Conservation (phyloP, 331 rosid species). For the Quercus tomentella region DNA sequence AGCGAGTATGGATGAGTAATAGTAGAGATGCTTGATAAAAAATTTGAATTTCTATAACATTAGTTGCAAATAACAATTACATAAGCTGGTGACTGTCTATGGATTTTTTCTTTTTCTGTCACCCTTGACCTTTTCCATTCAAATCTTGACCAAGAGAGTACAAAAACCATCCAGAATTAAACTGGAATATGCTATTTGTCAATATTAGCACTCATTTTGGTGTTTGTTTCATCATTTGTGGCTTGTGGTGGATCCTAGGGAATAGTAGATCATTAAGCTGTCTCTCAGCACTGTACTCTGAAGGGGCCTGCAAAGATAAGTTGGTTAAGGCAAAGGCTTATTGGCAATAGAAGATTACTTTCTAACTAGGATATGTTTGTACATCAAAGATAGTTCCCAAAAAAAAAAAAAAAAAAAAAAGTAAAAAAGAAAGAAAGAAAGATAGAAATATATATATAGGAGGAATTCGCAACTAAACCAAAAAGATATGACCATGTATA, state of each 20-base stretch:
- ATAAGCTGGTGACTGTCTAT: conserved; percentile 27
- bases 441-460: no score
- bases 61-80: conserved; percentile 32
- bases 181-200: background rate
- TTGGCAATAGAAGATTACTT: background rate
- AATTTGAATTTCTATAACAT: conserved; percentile 32
- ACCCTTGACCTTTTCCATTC: conserved; percentile 20
- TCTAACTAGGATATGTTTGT: background rate
- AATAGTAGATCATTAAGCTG: conserved; percentile 76
- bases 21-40: background rate
- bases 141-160: conserved; percentile 17
- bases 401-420: background rate
- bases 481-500: background rate
- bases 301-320: conserved; percentile 62
- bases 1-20: background rate
- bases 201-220: conserved; percentile 43
- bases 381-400: background rate
- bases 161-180: conserved; percentile 25
- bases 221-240: conserved; percentile 56
- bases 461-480: background rate
- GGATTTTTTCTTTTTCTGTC: conserved; percentile 27
- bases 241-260: conserved; percentile 60
- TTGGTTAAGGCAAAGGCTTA: background rate
- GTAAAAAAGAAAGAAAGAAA: background rate
- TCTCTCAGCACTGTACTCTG: conserved; percentile 87